A percentile compares a stretch with the other conserved stretches of the same genome.
These are phyloP conservation scores for Furcasterigmium furcatum DNA, from an alignment of 2,329 filamentous ascomycete species.

Conservation along the genomic window DNA sequence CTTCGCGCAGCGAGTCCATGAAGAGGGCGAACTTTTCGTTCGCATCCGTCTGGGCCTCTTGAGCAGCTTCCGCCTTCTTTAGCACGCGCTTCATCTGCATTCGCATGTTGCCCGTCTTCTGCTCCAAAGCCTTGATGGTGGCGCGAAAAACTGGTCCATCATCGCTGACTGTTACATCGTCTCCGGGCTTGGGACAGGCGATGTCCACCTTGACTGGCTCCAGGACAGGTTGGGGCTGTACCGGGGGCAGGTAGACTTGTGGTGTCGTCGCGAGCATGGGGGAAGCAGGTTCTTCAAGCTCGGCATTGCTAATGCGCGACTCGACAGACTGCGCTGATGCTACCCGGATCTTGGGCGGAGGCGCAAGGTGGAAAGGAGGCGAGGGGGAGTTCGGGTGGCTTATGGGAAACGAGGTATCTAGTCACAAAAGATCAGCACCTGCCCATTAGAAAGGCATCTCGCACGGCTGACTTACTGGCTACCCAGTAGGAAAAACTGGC, in stretches of 20 bases:
- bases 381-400: constrained; percentile 65
- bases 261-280: constrained; percentile 35
- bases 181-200: constrained; percentile 77
- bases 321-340: constrained; percentile 87
- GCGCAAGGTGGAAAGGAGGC: constrained; percentile 68
- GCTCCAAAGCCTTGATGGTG: constrained; percentile 93
- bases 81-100: constrained; percentile 93
- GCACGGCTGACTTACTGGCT: constrained; percentile 55
- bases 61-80: constrained; percentile 87
- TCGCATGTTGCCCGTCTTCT: constrained; percentile 94
- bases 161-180: constrained; percentile 81
- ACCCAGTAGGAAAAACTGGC: constrained; percentile 97
- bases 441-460: not conserved
- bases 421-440: not conserved
- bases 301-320: constrained; percentile 73
- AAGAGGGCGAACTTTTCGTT: constrained; percentile 84
- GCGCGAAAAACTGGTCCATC: constrained; percentile 95
- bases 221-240: constrained; percentile 15
- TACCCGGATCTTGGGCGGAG: constrained; percentile 74
- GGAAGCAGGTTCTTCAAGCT: constrained; percentile 60
- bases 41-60: constrained; percentile 74
- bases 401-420: constrained; percentile 39
- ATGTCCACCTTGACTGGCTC: constrained; percentile 79
- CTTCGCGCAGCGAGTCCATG: constrained; percentile 81
- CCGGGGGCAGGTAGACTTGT: constrained; percentile 12